Base-by-base conservation (phyloP, 805 yeast species). In the Metschnikowia santaceciliae region DNA sequence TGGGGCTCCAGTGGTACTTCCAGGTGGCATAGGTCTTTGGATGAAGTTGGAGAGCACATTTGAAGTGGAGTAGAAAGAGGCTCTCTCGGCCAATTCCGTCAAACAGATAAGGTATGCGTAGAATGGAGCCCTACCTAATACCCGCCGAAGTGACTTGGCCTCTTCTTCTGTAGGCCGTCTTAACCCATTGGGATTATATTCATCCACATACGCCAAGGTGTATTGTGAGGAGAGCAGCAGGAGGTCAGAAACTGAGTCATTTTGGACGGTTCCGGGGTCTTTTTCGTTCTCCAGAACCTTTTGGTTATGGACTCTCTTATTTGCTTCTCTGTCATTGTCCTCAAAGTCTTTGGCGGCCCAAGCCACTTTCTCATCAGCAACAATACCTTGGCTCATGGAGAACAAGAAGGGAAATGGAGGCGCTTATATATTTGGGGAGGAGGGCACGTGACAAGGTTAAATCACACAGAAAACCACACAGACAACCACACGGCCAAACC, bases 11-110 rank as follows among this genome's bases (percentile, higher is more conserved):
- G 80, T 76, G 23, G 74, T 73, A 15, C 79, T 75, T 42, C 77
- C 77, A 35, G 60, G 62, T 13, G 83, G 82, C 43, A 78, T 63
- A n/a, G 80, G 78, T 65, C 80, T 70, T 65, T 75, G 78, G 50
- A 78, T 71, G 56, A 78, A 78, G 59, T 79, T 79, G 32, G 77
- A 63, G 49, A 78, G 68, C 42, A 75, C 61, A 57, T 75, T 76
- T 37, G 67, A 59, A 8, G 71, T 70, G 22, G 82, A 79, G 55
- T 76, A 79, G 59, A 78, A 79, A 5, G 82, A 77, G 48, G 79
- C 82, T 66, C 83, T 71, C 63, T 79, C 83, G 17, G 82, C 80
- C 56, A 79, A 75, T 57, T 79, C 83, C 4, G 49, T 46, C 26
- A 53, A 44, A 51, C 67, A 81, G 51, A 83, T 76, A 48, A 81